Percentiles rank a stretch among this genome's conserved stretches.
phyloP scores from a whole-genome alignment of 805 yeast genomes.

The Jamesozyma spencerorum region DNA sequence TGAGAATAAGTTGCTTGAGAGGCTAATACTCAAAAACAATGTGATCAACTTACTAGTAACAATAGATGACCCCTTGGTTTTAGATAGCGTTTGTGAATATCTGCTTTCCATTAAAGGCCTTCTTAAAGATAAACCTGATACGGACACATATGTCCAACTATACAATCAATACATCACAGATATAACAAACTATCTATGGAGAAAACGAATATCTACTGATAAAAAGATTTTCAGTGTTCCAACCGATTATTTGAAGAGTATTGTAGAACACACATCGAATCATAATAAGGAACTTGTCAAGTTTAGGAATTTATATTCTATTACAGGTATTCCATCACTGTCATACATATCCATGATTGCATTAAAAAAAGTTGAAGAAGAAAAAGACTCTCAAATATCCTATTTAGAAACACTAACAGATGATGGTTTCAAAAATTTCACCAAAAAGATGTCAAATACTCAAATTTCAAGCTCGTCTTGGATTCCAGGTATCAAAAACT shows the following conservation, averaged over 20 bases:
- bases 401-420: slow-evolving; percentile 14
- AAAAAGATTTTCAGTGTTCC: slow-evolving; percentile 19
- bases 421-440: slow-evolving; percentile 16
- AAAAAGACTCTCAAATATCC: slow-evolving; percentile 1
- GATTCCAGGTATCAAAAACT: slow-evolving; percentile 18
- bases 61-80: slow-evolving; percentile 19
- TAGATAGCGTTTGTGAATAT: slow-evolving; percentile 18
- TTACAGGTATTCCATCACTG: slow-evolving; percentile 21
- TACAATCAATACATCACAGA: slow-evolving; percentile 23
- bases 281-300: slow-evolving; percentile 7
- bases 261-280: slow-evolving; percentile 10
- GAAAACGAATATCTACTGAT: slow-evolving; percentile 17
- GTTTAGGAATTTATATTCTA: slow-evolving; percentile 13
- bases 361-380: slow-evolving; percentile 9
- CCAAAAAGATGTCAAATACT: not conserved
- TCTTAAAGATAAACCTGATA: slow-evolving; percentile 9
- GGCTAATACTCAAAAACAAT: slow-evolving; percentile 10
- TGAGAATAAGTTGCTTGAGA: slow-evolving; percentile 6
- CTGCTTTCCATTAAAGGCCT: slow-evolving; percentile 11
- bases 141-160: slow-evolving; percentile 12
- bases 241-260: slow-evolving; percentile 12
- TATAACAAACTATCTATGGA: slow-evolving; percentile 26
- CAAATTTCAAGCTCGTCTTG: slow-evolving; percentile 4
- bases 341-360: slow-evolving; percentile 11
- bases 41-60: slow-evolving; percentile 13